A percentile compares a stretch with the other conserved stretches of the same genome.
Evolutionary conservation across 108 stramenopile species (phyloP).

Genomic region (Mayamaea pseudoterrestris): DNA sequence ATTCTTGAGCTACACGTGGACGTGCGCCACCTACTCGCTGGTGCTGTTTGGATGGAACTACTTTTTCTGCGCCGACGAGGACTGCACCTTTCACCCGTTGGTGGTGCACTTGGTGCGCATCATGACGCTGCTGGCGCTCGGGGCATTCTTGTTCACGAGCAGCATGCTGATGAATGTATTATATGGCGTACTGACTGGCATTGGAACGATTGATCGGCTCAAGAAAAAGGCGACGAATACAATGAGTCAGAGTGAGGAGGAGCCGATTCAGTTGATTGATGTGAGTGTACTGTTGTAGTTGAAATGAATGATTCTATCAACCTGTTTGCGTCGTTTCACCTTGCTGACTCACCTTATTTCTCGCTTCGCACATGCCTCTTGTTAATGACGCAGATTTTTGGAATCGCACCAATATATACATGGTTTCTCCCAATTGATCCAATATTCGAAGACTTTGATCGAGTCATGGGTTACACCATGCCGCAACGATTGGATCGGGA

Average conservation of each 20-base stretch:
- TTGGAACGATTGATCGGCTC: conserved; percentile 82
- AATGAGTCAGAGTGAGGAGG: conserved; percentile 69
- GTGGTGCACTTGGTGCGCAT: conserved; percentile 61
- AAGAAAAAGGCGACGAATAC: conserved; percentile 83
- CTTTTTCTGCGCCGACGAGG: conserved; percentile 52
- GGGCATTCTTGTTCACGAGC: conserved; percentile 59
- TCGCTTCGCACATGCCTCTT: not conserved
- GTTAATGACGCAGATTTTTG: conserved; percentile 33
- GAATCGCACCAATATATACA: conserved; percentile 65
- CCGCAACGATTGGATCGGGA: conserved; percentile 69
- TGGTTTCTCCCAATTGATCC: conserved; percentile 79
- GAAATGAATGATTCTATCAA: not conserved
- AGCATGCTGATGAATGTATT: conserved; percentile 84
- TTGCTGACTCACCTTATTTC: not conserved
- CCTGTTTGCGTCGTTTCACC: not conserved
- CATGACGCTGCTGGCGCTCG: conserved; percentile 55
- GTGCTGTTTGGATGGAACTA: conserved; percentile 71
- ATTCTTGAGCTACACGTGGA: conserved; percentile 85
- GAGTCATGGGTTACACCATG: conserved; percentile 64
- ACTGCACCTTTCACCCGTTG: conserved; percentile 53
- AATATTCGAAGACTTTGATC: conserved; percentile 80
- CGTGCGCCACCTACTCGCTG: conserved; percentile 64
- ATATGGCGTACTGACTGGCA: conserved; percentile 80
- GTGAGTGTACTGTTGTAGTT: conserved; percentile 11
- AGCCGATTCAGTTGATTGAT: conserved; percentile 75